Conservation (phyloP, 345 rosid species). For the Salix exigua region DNA sequence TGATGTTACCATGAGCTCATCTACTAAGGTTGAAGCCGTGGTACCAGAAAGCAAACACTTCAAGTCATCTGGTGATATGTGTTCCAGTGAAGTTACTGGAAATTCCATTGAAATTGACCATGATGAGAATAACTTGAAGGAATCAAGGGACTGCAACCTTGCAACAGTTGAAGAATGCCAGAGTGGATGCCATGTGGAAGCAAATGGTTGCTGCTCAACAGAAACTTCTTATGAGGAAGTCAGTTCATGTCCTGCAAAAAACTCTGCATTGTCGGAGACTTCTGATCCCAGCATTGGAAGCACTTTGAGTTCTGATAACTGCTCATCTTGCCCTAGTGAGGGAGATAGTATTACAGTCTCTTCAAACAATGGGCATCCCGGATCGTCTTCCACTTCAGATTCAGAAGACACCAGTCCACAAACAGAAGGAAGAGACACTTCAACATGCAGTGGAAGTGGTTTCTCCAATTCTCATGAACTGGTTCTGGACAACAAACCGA, state of each 20-base stretch:
- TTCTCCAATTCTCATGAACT: conserved; percentile 38
- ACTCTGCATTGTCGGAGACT: conserved; percentile 18
- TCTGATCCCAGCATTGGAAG: conserved; percentile 46
- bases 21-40: conserved; percentile 39
- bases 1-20: conserved; percentile 49
- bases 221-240: conserved; percentile 39
- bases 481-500: conserved; percentile 29
- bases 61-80: conserved; percentile 38
- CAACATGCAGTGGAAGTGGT: conserved; percentile 34
- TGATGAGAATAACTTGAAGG: conserved; percentile 21
- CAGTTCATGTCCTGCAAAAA: conserved; percentile 27
- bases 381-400: conserved; percentile 79
- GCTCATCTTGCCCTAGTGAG: conserved; percentile 86
- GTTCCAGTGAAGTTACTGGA: conserved; percentile 40
- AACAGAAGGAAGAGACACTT: conserved; percentile 53
- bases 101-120: conserved; percentile 37
- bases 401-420: conserved; percentile 72
- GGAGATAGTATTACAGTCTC: conserved; percentile 73
- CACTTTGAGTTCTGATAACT: conserved; percentile 72
- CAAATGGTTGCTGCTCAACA: conserved; percentile 29
- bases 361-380: conserved; percentile 58
- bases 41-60: conserved; percentile 26
- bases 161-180: conserved; percentile 34
- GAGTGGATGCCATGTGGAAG: conserved; percentile 32
- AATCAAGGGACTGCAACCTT: conserved; percentile 19